Conservation (phyloP, 129 eudicot species). For the Tanacetum coccineum region DNA sequence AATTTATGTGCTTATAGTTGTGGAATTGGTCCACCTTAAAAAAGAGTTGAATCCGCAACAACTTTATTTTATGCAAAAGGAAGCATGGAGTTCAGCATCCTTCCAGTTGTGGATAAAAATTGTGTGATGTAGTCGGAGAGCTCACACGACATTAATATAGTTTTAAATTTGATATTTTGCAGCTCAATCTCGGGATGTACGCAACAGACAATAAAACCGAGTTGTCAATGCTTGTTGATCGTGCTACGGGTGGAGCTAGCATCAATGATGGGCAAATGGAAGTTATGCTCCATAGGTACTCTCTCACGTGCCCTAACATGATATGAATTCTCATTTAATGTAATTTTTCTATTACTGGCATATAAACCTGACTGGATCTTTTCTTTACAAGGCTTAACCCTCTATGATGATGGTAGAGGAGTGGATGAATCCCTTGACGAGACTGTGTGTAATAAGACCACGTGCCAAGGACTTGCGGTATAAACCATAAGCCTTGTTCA, state of each 20-base stretch:
- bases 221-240: constrained; percentile 84
- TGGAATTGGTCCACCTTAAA: too few relatives aligned
- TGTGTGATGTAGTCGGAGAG: not conserved
- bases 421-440: constrained; percentile 88
- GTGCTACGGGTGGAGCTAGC: constrained; percentile 93
- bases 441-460: constrained; percentile 49
- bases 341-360: not conserved
- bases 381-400: constrained; percentile 44
- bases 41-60: too few relatives aligned
- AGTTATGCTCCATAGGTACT: constrained; percentile 82
- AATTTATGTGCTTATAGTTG: too few relatives aligned
- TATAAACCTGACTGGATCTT: constrained; percentile 7
- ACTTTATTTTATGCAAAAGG: too few relatives aligned
- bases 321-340: not conserved
- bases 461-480: constrained; percentile 86
- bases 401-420: constrained; percentile 70
- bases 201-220: constrained; percentile 58
- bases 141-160: not conserved
- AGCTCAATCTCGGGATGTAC: constrained; percentile 86
- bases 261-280: constrained; percentile 84
- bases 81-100: not conserved
- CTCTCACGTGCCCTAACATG: not conserved
- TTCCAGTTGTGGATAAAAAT: not conserved
- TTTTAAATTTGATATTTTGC: constrained; percentile 16
- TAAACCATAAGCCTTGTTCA: not conserved